Percentiles rank a stretch among this genome's conserved stretches.
These are phyloP conservation scores for Aspergillus aculeatus DNA, from an alignment of 2,329 filamentous ascomycete genomes.

Conservation along the genomic window DNA sequence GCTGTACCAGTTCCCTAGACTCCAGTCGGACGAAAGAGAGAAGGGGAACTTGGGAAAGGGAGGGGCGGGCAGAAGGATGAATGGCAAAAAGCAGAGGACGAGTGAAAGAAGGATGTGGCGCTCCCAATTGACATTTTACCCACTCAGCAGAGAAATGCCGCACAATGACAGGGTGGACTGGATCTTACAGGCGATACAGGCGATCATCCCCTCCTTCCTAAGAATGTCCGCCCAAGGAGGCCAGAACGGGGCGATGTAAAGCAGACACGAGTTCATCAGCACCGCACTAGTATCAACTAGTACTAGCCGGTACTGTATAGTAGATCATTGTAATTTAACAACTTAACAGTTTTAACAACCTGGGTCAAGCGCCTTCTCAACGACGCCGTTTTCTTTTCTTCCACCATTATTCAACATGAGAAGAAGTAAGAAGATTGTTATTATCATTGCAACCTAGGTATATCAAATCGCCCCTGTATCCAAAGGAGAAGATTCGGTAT, in stretches of 20 bases:
- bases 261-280: slow-evolving; percentile 17
- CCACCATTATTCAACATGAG: neutral
- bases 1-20: neutral
- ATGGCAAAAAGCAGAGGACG: neutral
- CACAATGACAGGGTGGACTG: slow-evolving; percentile 17
- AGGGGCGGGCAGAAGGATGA: neutral
- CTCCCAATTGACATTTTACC: slow-evolving; percentile 13
- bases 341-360: neutral
- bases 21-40: neutral
- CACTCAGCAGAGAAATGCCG: slow-evolving; percentile 16
- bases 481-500: neutral
- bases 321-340: slow-evolving; percentile 19
- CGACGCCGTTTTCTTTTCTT: neutral
- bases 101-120: slow-evolving; percentile 9
- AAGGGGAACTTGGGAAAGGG: neutral
- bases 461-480: neutral
- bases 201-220: slow-evolving; percentile 17
- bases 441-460: neutral
- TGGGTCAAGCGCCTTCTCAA: neutral
- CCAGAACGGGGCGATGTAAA: slow-evolving; percentile 14
- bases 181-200: slow-evolving; percentile 6
- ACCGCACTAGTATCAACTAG: slow-evolving; percentile 18
- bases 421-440: neutral
- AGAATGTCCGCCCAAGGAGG: slow-evolving; percentile 13
- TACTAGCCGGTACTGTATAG: slow-evolving; percentile 18